A percentile compares a stretch with the other conserved stretches of the same genome.
phyloP scores from a whole-genome alignment of 305 asterid species.

The Fraxinus albicans region DNA sequence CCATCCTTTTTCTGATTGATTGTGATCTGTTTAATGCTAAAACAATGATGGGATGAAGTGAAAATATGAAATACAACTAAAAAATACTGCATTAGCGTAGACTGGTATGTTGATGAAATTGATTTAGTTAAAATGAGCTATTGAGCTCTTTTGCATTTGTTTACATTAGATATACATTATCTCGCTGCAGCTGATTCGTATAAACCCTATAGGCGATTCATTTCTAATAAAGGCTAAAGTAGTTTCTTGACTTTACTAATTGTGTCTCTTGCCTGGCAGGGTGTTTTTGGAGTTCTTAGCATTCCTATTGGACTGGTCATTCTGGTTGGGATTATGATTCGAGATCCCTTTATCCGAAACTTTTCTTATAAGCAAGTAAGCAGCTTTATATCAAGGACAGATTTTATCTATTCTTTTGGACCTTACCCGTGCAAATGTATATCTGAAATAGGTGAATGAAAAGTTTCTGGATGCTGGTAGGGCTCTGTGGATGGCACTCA shows the following conservation, averaged over 20 bases:
- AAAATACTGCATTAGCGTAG: not conserved
- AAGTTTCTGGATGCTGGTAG: conserved; percentile 49
- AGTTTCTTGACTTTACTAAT: not conserved
- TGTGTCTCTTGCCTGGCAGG: conserved; percentile 35
- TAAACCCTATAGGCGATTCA: not conserved
- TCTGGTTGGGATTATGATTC: conserved; percentile 52
- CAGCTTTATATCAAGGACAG: conserved; percentile 10
- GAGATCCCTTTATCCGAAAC: conserved; percentile 43
- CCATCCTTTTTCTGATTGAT: not conserved
- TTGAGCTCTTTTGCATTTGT: not conserved
- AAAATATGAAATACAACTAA: not conserved
- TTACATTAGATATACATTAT: not conserved
- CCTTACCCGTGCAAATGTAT: conserved; percentile 18
- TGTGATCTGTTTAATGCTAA: not conserved
- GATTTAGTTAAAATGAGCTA: not conserved
- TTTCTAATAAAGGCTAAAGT: conserved; percentile 1
- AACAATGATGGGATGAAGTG: not conserved
- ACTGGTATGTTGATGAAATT: not conserved
- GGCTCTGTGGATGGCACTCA: conserved; percentile 58
- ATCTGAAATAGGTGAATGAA: conserved; percentile 41
- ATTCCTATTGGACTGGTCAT: conserved; percentile 58
- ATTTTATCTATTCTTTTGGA: conserved; percentile 12
- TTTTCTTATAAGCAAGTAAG: conserved; percentile 56
- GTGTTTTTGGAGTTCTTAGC: conserved; percentile 56
- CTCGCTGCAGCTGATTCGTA: not conserved